Conservation (phyloP, 768 basidiomycete species). For the Pholiota molesta region DNA sequence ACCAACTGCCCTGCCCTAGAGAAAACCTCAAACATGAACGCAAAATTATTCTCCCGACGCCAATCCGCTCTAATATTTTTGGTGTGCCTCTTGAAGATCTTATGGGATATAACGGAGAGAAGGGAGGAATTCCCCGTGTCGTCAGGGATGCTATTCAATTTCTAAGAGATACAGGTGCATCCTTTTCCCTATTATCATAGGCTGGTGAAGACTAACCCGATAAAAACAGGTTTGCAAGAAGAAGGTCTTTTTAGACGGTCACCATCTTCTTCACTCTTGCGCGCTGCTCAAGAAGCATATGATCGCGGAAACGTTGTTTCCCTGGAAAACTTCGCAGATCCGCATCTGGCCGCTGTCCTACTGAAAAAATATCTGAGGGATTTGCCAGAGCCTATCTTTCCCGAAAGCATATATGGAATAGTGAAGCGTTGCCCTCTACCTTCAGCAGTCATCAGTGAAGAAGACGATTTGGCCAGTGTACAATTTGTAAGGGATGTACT, state of each 20-base stretch:
- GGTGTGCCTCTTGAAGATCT: constrained; percentile 81
- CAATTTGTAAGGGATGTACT: constrained; percentile 70
- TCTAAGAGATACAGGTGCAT: constrained; percentile 58
- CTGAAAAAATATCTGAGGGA: constrained; percentile 87
- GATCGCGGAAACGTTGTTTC: constrained; percentile 80
- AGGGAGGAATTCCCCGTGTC: constrained; percentile 79
- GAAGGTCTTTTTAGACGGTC: constrained; percentile 87
- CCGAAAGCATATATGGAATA: constrained; percentile 64
- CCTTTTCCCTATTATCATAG: background rate
- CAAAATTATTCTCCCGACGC: constrained; percentile 67
- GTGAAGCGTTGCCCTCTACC: constrained; percentile 69
- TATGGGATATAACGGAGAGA: constrained; percentile 85
- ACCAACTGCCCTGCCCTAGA: constrained; percentile 37
- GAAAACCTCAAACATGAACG: constrained; percentile 80
- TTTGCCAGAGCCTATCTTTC: constrained; percentile 78
- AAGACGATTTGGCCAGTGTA: constrained; percentile 57
- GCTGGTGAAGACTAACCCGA: constrained; percentile 12
- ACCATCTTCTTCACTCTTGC: constrained; percentile 68
- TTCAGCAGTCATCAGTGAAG: constrained; percentile 36
- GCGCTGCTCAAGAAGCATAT: constrained; percentile 81
- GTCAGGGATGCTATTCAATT: constrained; percentile 77
- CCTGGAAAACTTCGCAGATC: constrained; percentile 73
- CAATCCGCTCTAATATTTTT: constrained; percentile 66
- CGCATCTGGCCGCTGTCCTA: constrained; percentile 81
- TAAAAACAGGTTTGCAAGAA: constrained; percentile 56